phyloP scores from a whole-genome alignment of 805 yeast genomes.

The Cyberlindnera sargentensis region DNA sequence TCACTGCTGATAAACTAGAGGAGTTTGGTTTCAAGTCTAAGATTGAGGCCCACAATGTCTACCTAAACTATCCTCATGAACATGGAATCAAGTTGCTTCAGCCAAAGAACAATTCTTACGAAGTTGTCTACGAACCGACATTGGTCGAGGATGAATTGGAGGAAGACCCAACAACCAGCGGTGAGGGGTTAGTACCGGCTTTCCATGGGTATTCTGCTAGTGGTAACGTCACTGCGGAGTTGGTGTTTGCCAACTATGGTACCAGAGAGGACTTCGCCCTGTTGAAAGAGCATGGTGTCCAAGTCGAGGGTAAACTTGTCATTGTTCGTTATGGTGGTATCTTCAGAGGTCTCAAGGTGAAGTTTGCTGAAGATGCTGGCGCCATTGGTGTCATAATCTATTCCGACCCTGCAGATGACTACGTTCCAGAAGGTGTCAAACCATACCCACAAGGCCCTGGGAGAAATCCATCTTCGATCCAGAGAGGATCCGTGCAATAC shows the following conservation, averaged over 20 bases:
- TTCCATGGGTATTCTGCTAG: conserved; percentile 72
- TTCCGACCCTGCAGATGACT: conserved; percentile 65
- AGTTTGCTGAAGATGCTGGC: conserved; percentile 68
- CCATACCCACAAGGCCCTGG: conserved; percentile 75
- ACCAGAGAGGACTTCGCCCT: conserved; percentile 48
- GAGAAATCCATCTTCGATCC: conserved; percentile 67
- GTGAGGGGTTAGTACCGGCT: conserved; percentile 51
- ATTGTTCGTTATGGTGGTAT: conserved; percentile 59
- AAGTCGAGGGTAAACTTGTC: conserved; percentile 52
- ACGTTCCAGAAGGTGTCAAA: conserved; percentile 47
- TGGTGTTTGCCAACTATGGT: conserved; percentile 67
- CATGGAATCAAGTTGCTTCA: conserved; percentile 41
- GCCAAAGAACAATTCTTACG: conserved; percentile 5
- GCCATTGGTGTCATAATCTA: conserved; percentile 61
- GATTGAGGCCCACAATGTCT: conserved; percentile 55
- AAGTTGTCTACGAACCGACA: conserved; percentile 42
- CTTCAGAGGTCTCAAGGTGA: conserved; percentile 69
- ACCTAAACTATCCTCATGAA: conserved; percentile 54
- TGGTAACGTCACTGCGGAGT: conserved; percentile 65
- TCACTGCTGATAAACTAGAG: conserved; percentile 50
- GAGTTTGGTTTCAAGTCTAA: conserved; percentile 52
- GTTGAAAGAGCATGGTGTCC: conserved; percentile 40
- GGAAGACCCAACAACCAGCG: conserved; percentile 39
- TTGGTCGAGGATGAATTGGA: conserved; percentile 44
- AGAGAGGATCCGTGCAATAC: conserved; percentile 69